A percentile compares a stretch with the other conserved stretches of the same genome.
Conservation (phyloP, 192 early-diverging fungal genomes). For the Backusella sp. region DNA sequence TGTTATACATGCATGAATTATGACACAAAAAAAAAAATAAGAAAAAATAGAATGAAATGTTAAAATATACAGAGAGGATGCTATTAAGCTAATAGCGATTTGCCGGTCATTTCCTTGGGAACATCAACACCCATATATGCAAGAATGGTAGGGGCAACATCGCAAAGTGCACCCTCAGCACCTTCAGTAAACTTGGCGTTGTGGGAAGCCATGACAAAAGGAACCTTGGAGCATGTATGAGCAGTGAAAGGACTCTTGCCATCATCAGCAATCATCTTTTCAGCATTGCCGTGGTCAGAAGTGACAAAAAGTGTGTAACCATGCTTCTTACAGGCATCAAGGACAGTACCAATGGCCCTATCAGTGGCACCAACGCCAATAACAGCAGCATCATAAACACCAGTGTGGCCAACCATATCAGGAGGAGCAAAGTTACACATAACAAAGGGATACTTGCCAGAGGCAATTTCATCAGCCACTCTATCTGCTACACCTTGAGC, state of each 20-base stretch:
- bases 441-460: constrained; percentile 84
- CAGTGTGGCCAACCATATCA: constrained; percentile 97
- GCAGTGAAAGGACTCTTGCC: constrained; percentile 89
- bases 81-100: constrained; percentile 51
- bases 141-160: constrained; percentile 96
- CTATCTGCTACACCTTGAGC: constrained; percentile 86
- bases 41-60: not conserved
- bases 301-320: constrained; percentile 94
- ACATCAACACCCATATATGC: constrained; percentile 87
- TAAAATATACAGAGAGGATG: not conserved
- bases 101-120: constrained; percentile 94
- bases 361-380: constrained; percentile 90
- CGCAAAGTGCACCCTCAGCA: constrained; percentile 71
- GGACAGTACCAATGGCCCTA: constrained; percentile 89
- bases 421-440: constrained; percentile 99
- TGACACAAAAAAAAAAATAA: not conserved
- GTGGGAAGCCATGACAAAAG: constrained; percentile 82
- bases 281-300: constrained; percentile 99
- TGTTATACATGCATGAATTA: not conserved
- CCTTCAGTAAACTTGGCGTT: constrained; percentile 42
- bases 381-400: constrained; percentile 84
- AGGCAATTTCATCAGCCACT: constrained; percentile 78
- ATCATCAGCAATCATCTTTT: constrained; percentile 93
- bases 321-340: constrained; percentile 88
- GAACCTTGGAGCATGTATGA: constrained; percentile 89